phyloP scores from a whole-genome alignment of 2,329 filamentous ascomycete genomes.

The Penicillium sp. region DNA sequence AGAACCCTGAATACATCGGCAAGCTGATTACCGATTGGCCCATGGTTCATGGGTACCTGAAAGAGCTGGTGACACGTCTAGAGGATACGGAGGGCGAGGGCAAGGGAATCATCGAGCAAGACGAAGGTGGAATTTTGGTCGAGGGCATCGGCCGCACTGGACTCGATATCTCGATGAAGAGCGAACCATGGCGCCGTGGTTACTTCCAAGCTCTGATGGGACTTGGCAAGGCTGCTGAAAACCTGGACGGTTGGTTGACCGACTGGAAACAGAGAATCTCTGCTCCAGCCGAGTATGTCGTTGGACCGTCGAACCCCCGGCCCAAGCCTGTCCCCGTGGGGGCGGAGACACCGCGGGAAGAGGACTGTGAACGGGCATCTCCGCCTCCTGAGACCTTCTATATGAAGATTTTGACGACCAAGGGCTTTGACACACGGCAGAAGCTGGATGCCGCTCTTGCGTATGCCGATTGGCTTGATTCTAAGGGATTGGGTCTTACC shows the following conservation, averaged over 20 bases:
- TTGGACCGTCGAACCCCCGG: conserved; percentile 76
- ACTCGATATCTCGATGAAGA: conserved; percentile 67
- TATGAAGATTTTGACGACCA: conserved; percentile 71
- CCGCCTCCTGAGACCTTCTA: conserved; percentile 72
- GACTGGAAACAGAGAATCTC: conserved; percentile 63
- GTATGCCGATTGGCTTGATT: conserved; percentile 81
- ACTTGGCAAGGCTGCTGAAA: conserved; percentile 69
- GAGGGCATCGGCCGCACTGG: conserved; percentile 53
- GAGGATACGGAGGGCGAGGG: conserved; percentile 68
- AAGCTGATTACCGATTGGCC: conserved; percentile 62
- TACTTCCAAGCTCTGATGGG: conserved; percentile 81
- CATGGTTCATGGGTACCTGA: conserved; percentile 56
- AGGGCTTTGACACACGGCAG: conserved; percentile 73
- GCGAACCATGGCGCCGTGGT: conserved; percentile 76
- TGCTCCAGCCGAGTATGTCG: conserved; percentile 67
- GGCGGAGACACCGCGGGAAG: conserved; percentile 60
- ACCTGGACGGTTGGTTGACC: conserved; percentile 71
- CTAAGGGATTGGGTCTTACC: conserved; percentile 60
- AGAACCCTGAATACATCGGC: conserved; percentile 53
- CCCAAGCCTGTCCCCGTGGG: conserved; percentile 67
- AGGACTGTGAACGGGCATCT: conserved; percentile 67
- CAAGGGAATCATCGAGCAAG: conserved; percentile 55
- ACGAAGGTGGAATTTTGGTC: conserved; percentile 49
- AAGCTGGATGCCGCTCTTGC: conserved; percentile 74
- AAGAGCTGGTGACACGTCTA: conserved; percentile 58